These are phyloP conservation scores for Betula pendula DNA, from an alignment of 306 rosid genomes.

Conservation along the genomic window DNA sequence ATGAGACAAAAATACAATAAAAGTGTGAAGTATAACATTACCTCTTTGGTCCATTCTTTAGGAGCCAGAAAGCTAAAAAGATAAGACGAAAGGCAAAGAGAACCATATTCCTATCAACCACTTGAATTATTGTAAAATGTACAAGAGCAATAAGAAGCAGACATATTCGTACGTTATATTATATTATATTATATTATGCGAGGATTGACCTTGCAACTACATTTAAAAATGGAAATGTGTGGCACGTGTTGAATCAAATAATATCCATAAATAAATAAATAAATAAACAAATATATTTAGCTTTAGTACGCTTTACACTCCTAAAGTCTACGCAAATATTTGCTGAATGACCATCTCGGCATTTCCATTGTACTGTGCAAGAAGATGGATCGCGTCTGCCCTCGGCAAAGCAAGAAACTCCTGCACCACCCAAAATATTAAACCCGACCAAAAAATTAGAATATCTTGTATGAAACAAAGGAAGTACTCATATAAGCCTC, in stretches of 20 bases:
- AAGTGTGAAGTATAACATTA: too few relatives aligned
- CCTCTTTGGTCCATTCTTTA: too few relatives aligned
- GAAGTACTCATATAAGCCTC: too few relatives aligned
- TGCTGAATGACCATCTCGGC: slow-evolving; percentile 97
- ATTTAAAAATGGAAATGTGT: slow-evolving; percentile 22
- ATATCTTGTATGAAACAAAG: background rate
- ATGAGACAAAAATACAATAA: too few relatives aligned
- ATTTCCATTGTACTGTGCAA: slow-evolving; percentile 88
- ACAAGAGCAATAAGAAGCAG: slow-evolving; percentile 15
- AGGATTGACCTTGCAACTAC: slow-evolving; percentile 32
- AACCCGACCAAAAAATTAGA: slow-evolving; percentile 8
- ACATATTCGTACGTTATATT: background rate
- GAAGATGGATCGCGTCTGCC: slow-evolving; percentile 98
- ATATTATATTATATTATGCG: background rate
- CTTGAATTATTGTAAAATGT: background rate
- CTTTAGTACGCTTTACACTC: slow-evolving; percentile 16
- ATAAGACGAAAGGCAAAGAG: background rate
- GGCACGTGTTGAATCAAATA: slow-evolving; percentile 53
- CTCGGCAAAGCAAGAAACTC: slow-evolving; percentile 96
- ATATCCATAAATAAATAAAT: slow-evolving; percentile 37
- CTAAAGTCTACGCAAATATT: slow-evolving; percentile 63
- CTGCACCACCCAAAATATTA: slow-evolving; percentile 45
- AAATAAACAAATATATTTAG: slow-evolving; percentile 22
- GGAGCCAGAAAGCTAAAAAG: too few relatives aligned
- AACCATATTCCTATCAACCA: background rate